A percentile compares a stretch with the other conserved stretches of the same genome.
Evolutionary conservation across 371 early-diverging fungal species (phyloP).

Genomic region (Mucor mucedo): DNA sequence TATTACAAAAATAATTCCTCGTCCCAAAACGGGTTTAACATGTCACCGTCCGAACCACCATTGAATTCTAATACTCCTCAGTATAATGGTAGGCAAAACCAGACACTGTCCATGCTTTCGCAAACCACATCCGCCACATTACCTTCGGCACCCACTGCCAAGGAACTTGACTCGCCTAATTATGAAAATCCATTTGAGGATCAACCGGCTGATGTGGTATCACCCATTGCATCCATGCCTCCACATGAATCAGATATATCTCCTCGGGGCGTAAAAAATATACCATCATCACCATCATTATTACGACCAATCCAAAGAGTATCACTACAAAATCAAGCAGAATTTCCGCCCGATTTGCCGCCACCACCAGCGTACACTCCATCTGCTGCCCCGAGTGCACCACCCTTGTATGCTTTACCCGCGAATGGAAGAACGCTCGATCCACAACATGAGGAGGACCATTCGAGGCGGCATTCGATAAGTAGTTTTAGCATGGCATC

Average conservation of each 20-base stretch:
- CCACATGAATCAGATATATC: not conserved
- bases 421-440: not conserved
- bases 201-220: not conserved
- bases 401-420: constrained; percentile 31
- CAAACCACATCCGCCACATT: constrained; percentile 27
- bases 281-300: not conserved
- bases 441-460: constrained; percentile 3
- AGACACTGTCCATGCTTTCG: constrained; percentile 25
- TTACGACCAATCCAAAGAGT: not conserved
- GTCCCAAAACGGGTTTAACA: not conserved
- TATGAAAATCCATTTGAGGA: constrained; percentile 16
- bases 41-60: not conserved
- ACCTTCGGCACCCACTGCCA: constrained; percentile 38
- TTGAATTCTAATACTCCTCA: not conserved
- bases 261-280: not conserved
- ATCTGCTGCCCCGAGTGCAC: constrained; percentile 32
- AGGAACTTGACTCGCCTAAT: constrained; percentile 22
- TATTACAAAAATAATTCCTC: not conserved
- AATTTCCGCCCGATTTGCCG: constrained; percentile 9
- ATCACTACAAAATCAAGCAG: not conserved
- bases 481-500: constrained; percentile 17
- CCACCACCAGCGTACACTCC: constrained; percentile 45
- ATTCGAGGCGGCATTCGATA: constrained; percentile 23
- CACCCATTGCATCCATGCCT: not conserved
- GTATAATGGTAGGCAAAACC: constrained; percentile 16